Evolutionary conservation across 106 monocot species (phyloP), one percentile per base, ranked within the genome.

Genomic region (Hemerocallis citrina): DNA sequence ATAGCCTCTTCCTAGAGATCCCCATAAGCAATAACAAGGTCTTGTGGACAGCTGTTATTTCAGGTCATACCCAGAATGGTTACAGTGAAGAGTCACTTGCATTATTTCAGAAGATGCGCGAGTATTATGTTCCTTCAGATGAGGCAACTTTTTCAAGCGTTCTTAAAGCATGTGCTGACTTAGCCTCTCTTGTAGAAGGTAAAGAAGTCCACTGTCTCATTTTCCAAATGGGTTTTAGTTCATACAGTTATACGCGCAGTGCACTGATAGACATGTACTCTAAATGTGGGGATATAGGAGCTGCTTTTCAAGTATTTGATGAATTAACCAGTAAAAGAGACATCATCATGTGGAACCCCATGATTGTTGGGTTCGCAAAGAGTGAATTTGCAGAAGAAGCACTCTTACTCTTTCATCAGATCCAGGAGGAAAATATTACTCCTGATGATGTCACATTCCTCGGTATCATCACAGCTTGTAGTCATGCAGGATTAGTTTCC

Each of bases 241-340:
- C 64, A 8, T 65, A 79, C 52, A 71, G 65, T 62, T 38, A 60
- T 34, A 54, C 71, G 5, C 38, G 57, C 46, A 71, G 71, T 66
- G 67, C 78, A 6, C 90, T 90, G 9, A 63, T 90, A 34, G 90
- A 85, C 57, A 79, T 90, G 85, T 90, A 90, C 50, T 72, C 85
- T 9, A 90, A 90, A 55, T 90, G 90, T 51, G 90, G 90, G 6
- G 76, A 85, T 65, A 49, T 82, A 0, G 34, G 15, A 17, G 57
- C 67, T 65, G 66, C 85, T 37, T 34, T 64, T 32, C 46, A 68
- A 38, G 64, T 77, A 7, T 90, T 90, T 63, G 35, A 74, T 41
- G 79, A 74, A 31, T 31, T 69, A 61, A 40, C 71, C 27, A 71
- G 47, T 25, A 85, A 74, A 55, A 25, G 55, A 27, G 65, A 82